Evolutionary conservation across 2,329 filamentous ascomycete species (phyloP).

Genomic region (Penicillium capsulatum): DNA sequence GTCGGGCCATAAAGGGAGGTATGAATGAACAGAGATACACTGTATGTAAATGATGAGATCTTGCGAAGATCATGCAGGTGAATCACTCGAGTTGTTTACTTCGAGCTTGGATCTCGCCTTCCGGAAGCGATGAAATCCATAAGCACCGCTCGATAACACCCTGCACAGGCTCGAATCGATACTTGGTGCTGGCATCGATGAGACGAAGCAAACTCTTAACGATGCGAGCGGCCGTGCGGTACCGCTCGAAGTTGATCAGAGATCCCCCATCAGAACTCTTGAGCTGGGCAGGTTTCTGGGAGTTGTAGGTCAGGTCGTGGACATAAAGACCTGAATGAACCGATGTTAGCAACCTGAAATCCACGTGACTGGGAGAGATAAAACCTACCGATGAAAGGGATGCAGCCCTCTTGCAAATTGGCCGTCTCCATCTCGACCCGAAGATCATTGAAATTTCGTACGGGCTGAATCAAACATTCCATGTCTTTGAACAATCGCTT

Average conservation of each 20-base stretch:
- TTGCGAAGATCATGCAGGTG: too few species aligned
- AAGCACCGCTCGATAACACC: slow-evolving; percentile 60
- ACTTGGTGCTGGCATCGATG: slow-evolving; percentile 61
- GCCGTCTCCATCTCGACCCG: slow-evolving; percentile 61
- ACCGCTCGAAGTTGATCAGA: slow-evolving; percentile 64
- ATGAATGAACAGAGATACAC: slow-evolving; percentile 16
- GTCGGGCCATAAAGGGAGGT: slow-evolving; percentile 15
- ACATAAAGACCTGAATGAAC: slow-evolving; percentile 54
- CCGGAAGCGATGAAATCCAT: slow-evolving; percentile 59
- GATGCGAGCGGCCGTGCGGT: slow-evolving; percentile 61
- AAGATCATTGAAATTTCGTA: slow-evolving; percentile 61
- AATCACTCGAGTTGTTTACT: slow-evolving; percentile 44
- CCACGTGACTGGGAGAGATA: neutral
- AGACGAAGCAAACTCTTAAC: slow-evolving; percentile 61
- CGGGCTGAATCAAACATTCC: slow-evolving; percentile 58
- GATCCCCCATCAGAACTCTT: slow-evolving; percentile 47
- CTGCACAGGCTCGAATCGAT: slow-evolving; percentile 54
- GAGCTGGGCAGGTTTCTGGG: slow-evolving; percentile 60
- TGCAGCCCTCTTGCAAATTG: slow-evolving; percentile 57
- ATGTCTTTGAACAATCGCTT: slow-evolving; percentile 54
- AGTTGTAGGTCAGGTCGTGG: slow-evolving; percentile 63
- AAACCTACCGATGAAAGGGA: slow-evolving; percentile 59
- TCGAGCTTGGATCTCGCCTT: slow-evolving; percentile 52
- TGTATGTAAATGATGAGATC: too few species aligned
- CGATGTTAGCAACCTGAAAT: slow-evolving; percentile 1